These are phyloP conservation scores for Oryza glaberrima DNA, from an alignment of 176 grass and related monocot genomes.

Conservation along the genomic window DNA sequence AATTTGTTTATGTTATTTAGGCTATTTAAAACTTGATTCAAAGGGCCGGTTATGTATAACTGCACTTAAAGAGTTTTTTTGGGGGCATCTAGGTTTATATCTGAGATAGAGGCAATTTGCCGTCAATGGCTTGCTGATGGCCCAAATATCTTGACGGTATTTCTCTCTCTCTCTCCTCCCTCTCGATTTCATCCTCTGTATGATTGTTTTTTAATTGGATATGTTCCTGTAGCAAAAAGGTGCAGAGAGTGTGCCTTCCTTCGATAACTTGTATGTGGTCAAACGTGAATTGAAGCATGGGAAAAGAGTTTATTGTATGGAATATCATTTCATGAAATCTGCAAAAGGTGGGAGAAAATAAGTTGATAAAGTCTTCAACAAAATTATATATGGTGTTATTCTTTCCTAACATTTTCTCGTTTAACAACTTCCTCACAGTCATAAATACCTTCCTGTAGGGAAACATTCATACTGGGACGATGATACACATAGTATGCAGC, in stretches of 20 bases:
- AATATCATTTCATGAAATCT: slow-evolving; percentile 82
- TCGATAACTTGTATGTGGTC: slow-evolving; percentile 68
- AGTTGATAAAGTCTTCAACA: slow-evolving; percentile 18
- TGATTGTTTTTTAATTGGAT: slow-evolving; percentile 35
- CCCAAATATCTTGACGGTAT: slow-evolving; percentile 83
- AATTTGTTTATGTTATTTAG: not conserved
- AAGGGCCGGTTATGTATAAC: slow-evolving; percentile 5
- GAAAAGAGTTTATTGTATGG: slow-evolving; percentile 84
- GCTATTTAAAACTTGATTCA: not conserved
- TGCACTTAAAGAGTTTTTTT: slow-evolving; percentile 27
- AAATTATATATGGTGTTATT: slow-evolving; percentile 13
- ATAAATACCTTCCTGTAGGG: slow-evolving; percentile 50
- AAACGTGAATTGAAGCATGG: slow-evolving; percentile 89
- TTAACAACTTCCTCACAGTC: slow-evolving; percentile 10
- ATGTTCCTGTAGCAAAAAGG: slow-evolving; percentile 83
- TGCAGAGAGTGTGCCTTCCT: slow-evolving; percentile 63
- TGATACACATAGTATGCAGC: slow-evolving; percentile 81
- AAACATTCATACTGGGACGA: slow-evolving; percentile 81
- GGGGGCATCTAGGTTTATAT: slow-evolving; percentile 80
- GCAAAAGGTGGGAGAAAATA: slow-evolving; percentile 54
- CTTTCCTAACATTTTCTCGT: slow-evolving; percentile 18
- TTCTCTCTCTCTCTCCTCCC: not conserved
- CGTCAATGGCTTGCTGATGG: slow-evolving; percentile 92
- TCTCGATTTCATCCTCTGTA: not conserved
- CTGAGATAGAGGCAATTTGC: slow-evolving; percentile 93